Evolutionary conservation across 108 stramenopile genomes (phyloP), one percentile per base, ranked within the genome.

Genomic region (Bacterosira constricta): DNA sequence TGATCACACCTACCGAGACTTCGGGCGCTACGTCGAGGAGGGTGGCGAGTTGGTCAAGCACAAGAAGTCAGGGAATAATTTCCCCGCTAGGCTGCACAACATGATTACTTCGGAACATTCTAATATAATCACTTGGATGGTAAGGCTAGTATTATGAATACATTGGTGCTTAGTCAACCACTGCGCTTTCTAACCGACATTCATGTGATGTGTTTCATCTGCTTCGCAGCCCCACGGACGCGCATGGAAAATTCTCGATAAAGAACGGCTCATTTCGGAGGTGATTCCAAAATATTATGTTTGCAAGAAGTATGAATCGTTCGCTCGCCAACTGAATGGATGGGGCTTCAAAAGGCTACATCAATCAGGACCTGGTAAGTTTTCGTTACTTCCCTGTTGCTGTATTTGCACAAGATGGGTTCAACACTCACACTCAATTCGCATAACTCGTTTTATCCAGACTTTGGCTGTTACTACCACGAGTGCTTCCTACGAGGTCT

Each of bases 271-370:
- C 53, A 54, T 54, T 31, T 15, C 12, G n/a, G 53, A 54, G 1
- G 53, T 54, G 12, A 54, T 54, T 2, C 31, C 53, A 10, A 61
- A 61, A 13, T 61, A 42, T 29, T 61, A 17, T 26, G 26, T 9
- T 41, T 26, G 41, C 59, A 61, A 42, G 23, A 61, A 61, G 59
- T 61, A 39, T 13, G 38, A 61, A 25, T 42, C 41, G 23, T 61
- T 61, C 59, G 15, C 23, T 1, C 38, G 41, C n/a, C 59, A 61
- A 5, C 59, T 61, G 13, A 61, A 41, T n/a, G 37, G 38, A 4
- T 61, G 59, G 59, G 59, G 59, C 17, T 61, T 61, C 59, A 61
- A 61, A 39, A 35, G 59, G 12, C 29, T 54, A 17, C 29, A 54
- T 29, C 29, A 32, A n/a, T 32, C 53, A n/a, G 53, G 53, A 54